These are phyloP conservation scores for Penicillium aurantiogriseum DNA, from an alignment of 2,329 filamentous ascomycete species.

Conservation along the genomic window DNA sequence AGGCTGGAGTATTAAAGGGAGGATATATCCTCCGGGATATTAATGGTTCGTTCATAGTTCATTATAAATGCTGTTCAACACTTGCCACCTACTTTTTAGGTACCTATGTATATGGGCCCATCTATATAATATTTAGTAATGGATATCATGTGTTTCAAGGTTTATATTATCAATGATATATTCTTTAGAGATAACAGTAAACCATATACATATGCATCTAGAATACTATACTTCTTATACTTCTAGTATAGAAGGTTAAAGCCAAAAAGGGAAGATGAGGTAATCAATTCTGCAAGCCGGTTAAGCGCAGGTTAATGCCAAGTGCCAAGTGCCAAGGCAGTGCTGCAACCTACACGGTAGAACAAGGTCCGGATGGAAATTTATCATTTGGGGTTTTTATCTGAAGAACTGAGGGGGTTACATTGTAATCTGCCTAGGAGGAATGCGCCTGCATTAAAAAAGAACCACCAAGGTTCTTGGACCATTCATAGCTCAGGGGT, in stretches of 20 bases:
- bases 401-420: background rate
- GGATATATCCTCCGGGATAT: background rate
- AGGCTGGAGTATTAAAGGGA: background rate
- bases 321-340: background rate
- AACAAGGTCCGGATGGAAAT: background rate
- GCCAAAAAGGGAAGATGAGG: background rate
- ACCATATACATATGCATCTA: background rate
- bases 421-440: background rate
- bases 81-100: background rate
- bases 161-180: too few species aligned
- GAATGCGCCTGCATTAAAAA: background rate
- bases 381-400: too few species aligned
- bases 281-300: background rate
- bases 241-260: background rate
- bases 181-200: too few species aligned
- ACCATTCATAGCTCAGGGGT: background rate
- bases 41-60: background rate
- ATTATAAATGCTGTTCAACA: background rate
- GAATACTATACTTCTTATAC: background rate
- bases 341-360: constrained; percentile 1
- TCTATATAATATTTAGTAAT: background rate
- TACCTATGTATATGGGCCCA: background rate
- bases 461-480: background rate
- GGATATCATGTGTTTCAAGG: background rate
- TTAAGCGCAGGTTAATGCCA: too few species aligned